phyloP scores from a whole-genome alignment of 495 filamentous ascomycete species.

The Tuber indicum region DNA sequence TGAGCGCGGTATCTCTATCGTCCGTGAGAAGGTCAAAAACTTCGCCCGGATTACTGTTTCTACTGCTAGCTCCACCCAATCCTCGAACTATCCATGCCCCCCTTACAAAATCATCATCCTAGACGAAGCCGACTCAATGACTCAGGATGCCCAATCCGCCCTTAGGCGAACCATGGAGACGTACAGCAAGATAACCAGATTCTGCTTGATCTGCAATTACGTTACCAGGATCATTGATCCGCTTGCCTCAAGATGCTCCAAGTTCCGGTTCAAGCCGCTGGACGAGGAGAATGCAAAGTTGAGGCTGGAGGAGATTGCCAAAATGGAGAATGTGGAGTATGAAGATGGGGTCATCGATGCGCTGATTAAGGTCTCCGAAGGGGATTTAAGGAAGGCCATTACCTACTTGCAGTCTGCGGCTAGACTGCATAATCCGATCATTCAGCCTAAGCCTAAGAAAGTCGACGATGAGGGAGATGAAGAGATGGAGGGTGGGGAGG shows the following conservation, averaged over 20 bases:
- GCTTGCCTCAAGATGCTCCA: constrained; percentile 82
- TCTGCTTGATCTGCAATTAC: constrained; percentile 98
- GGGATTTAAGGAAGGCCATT: constrained; percentile 90
- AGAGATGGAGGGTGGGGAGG: constrained; percentile 46
- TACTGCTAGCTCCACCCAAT: constrained; percentile 61
- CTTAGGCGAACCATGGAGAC: constrained; percentile 95
- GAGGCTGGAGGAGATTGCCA: constrained; percentile 72
- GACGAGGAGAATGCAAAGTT: constrained; percentile 72
- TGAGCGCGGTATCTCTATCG: constrained; percentile 93
- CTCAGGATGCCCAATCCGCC: constrained; percentile 92
- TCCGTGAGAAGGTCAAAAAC: constrained; percentile 97
- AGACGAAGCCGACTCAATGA: constrained; percentile 98
- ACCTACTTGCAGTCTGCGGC: constrained; percentile 92
- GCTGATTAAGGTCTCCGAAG: constrained; percentile 80
- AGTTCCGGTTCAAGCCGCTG: constrained; percentile 95
- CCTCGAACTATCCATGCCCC: constrained; percentile 77
- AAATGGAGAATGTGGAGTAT: constrained; percentile 63
- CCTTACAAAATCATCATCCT: constrained; percentile 98
- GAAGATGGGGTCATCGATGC: constrained; percentile 74
- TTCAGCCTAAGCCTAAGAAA: constrained; percentile 8
- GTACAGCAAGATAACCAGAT: constrained; percentile 90
- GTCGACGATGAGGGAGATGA: constrained; percentile 50
- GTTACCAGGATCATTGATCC: constrained; percentile 97
- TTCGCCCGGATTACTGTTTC: constrained; percentile 92
- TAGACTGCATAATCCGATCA: constrained; percentile 49